A percentile compares a stretch with the other conserved stretches of the same genome.
These are phyloP conservation scores for Capronia epimyces DNA, from an alignment of 2,329 filamentous ascomycete genomes.

Conservation along the genomic window DNA sequence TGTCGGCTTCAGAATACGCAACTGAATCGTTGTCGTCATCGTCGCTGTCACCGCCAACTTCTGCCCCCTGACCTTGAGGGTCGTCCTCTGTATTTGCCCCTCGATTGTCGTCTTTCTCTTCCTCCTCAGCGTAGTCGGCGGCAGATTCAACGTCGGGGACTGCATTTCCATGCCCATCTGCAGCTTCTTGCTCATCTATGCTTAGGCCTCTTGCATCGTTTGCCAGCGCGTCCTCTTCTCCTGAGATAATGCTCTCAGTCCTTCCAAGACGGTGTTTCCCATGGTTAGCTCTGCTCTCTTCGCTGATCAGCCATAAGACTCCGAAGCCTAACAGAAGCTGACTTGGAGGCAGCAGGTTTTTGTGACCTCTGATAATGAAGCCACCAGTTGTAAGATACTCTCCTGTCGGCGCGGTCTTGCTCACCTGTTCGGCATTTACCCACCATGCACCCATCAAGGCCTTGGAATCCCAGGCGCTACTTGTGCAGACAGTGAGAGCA, in stretches of 20 bases:
- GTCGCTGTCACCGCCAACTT: slow-evolving; percentile 16
- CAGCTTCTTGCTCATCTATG: slow-evolving; percentile 26
- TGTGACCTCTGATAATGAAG: slow-evolving; percentile 78
- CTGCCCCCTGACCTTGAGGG: slow-evolving; percentile 34
- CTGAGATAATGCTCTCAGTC: slow-evolving; percentile 24
- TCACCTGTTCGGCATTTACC: slow-evolving; percentile 85
- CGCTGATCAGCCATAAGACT: slow-evolving; percentile 80
- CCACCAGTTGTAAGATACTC: slow-evolving; percentile 73
- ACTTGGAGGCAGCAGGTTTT: slow-evolving; percentile 84
- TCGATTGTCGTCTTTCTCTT: slow-evolving; percentile 33
- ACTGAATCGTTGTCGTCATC: slow-evolving; percentile 24
- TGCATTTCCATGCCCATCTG: slow-evolving; percentile 28
- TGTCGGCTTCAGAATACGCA: slow-evolving; percentile 26
- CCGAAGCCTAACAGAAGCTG: slow-evolving; percentile 83
- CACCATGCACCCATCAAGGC: slow-evolving; percentile 95
- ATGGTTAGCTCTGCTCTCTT: slow-evolving; percentile 77
- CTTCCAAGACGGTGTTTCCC: slow-evolving; percentile 63
- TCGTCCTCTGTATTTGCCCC: slow-evolving; percentile 34
- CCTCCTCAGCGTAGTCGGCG: slow-evolving; percentile 30
- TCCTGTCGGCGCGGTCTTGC: slow-evolving; percentile 72
- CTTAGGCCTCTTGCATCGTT: slow-evolving; percentile 22
- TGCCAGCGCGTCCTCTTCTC: slow-evolving; percentile 26
- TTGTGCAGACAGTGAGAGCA: slow-evolving; percentile 74
- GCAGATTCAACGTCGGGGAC: slow-evolving; percentile 30
- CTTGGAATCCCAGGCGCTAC: slow-evolving; percentile 91